phyloP scores from a whole-genome alignment of 139 green algal genomes.

The Closterium sp. region DNA sequence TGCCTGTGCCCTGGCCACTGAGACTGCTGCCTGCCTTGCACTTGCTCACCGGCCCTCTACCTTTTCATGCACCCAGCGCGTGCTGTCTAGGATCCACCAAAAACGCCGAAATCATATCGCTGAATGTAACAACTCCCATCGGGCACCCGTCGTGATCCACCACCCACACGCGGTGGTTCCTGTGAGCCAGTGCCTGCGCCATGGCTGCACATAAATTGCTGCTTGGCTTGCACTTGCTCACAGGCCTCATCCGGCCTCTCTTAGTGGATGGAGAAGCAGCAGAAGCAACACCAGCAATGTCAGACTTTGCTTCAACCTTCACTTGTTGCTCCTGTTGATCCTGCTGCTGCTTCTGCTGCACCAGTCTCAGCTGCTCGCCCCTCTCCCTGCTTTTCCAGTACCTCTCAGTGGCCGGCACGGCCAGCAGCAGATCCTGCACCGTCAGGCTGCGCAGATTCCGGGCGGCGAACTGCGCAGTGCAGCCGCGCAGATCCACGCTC shows the following conservation, averaged over 20 bases:
- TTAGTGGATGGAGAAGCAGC: neutral
- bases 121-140: neutral
- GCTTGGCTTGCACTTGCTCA: neutral
- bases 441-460: neutral
- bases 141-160: neutral
- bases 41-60: neutral
- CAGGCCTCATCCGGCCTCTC: neutral
- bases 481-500: neutral
- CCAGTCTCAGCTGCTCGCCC: neutral
- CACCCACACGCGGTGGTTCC: neutral
- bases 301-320: neutral
- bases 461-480: neutral
- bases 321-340: neutral
- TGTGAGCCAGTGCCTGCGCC: neutral
- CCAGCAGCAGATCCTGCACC: neutral
- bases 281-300: neutral
- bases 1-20: neutral
- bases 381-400: neutral
- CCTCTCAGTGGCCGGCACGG: neutral
- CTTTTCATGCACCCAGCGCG: neutral
- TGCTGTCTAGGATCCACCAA: neutral
- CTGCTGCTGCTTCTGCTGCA: neutral
- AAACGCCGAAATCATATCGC: neutral
- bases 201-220: neutral
- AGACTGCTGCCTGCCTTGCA: neutral